phyloP scores from a whole-genome alignment of 768 basidiomycete species.

The Russula emetica region DNA sequence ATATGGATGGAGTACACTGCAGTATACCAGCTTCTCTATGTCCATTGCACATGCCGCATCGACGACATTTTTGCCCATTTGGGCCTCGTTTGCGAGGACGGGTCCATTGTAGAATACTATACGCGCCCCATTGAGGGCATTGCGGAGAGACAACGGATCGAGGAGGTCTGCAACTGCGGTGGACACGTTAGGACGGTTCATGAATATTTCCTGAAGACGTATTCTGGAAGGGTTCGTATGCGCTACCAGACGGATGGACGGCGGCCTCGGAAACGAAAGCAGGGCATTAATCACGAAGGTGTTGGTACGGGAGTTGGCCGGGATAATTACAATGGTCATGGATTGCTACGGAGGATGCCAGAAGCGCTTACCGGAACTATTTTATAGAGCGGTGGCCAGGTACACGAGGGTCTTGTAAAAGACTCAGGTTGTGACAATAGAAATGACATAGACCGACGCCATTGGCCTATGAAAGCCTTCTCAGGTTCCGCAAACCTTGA shows the following conservation, averaged over 20 bases:
- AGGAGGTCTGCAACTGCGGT: slow-evolving; percentile 24
- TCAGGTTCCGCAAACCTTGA: slow-evolving; percentile 9
- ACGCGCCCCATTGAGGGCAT: slow-evolving; percentile 14
- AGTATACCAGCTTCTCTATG: slow-evolving; percentile 25
- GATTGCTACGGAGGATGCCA: slow-evolving; percentile 1
- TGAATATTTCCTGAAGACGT: slow-evolving; percentile 11
- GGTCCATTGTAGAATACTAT: slow-evolving; percentile 26
- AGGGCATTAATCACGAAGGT: slow-evolving; percentile 17
- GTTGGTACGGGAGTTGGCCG: slow-evolving; percentile 26
- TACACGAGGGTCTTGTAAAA: neutral
- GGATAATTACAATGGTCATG: slow-evolving; percentile 27
- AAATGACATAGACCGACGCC: slow-evolving; percentile 9
- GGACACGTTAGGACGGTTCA: slow-evolving; percentile 12
- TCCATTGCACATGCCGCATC: slow-evolving; percentile 26
- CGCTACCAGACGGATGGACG: slow-evolving; percentile 24
- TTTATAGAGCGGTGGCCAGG: slow-evolving; percentile 21
- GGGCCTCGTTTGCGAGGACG: slow-evolving; percentile 15
- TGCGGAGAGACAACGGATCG: slow-evolving; percentile 13
- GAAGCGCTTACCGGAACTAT: slow-evolving; percentile 1
- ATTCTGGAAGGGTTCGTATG: slow-evolving; percentile 8
- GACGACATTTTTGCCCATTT: slow-evolving; percentile 27
- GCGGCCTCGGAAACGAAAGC: slow-evolving; percentile 24
- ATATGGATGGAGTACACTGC: slow-evolving; percentile 26
- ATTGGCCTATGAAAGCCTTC: neutral
- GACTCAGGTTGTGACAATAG: slow-evolving; percentile 8